phyloP scores from a whole-genome alignment of 225 moss, liverwort and hornwort species.

The Marchantia polymorpha region DNA sequence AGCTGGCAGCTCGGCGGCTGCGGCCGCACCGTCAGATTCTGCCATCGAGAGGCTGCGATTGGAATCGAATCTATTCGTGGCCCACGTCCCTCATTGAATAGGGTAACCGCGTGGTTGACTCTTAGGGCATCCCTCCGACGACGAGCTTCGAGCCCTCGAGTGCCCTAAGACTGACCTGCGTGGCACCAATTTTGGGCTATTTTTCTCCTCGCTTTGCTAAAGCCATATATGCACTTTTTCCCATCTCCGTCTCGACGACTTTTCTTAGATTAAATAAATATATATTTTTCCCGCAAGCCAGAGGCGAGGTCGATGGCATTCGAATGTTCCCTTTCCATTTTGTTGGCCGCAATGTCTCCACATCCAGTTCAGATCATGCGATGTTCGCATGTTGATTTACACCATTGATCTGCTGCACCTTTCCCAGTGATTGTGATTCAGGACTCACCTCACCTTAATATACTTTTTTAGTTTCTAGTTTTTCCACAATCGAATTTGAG shows the following conservation, averaged over 20 bases:
- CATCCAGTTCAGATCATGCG: no score
- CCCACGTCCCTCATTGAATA: neutral
- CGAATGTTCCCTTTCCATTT: no score
- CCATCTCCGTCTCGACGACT: neutral
- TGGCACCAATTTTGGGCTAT: neutral
- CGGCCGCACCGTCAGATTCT: neutral
- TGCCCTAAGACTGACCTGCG: neutral
- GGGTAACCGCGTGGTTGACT: slow-evolving; percentile 7
- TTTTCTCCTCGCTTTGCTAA: neutral
- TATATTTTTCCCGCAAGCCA: no score
- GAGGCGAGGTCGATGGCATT: no score
- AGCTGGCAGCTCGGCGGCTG: neutral
- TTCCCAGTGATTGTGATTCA: no score
- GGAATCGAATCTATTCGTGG: neutral
- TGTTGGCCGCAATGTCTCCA: no score
- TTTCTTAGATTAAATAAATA: no score
- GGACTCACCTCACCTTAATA: no score
- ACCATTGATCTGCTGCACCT: no score
- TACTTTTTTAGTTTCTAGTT: no score
- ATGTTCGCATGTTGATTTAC: no score
- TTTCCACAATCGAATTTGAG: no score
- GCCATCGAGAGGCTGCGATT: neutral
- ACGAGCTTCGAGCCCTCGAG: neutral
- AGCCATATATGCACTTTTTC: neutral
- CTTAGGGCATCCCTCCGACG: neutral